Base-by-base conservation (phyloP, 768 basidiomycete genomes). In the Tulasnella sp. region DNA sequence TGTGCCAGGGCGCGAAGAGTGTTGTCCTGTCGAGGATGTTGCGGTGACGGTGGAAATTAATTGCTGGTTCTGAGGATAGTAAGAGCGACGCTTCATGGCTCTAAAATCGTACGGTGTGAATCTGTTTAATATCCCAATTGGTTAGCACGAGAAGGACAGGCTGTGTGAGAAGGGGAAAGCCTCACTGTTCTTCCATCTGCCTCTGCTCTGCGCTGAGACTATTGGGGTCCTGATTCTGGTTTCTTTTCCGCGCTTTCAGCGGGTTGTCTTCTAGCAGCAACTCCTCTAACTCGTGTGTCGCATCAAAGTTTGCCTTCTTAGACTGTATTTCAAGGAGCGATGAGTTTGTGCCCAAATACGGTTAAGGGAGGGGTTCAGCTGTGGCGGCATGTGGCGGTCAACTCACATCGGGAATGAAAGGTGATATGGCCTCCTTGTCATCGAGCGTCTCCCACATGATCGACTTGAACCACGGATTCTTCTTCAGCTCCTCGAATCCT, bases 271-370 rank as follows among this genome's bases (percentile, higher is more conserved):
- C 95, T 17, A 99, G 74, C 10, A 99, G 72, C 21, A 99, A 77
- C 72, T 99, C 95, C 68, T 99, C 95, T 34, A 99, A 75, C 72
- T 99, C 95, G 68, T 98, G 94, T 11, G 95, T 97, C 26, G 95
- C 94, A 69, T 99, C 95, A 69, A 99, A 99, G 71, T 99, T 97
- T 29, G 95, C 92, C 73, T 96, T 96, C 75, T 97, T 98, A n/a
- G 85, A 84, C 94, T 98, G 68, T 38, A 11, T 50, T 30, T 13
- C 13, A 21, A 58, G 19, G 32, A 64, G 43, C 50, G 34, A 27
- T 47, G 19, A 54, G 42, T 23, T 42, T 41, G 49, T 27, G 49
- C 59, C 65, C 63, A 29, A 24, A 34, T 19, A 27, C 32, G 21
- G n/a, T 30, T 13, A 10, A 21, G 54, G 19, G 32, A 64, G 43